Percentiles rank a stretch among this genome's conserved stretches.
phyloP scores from a whole-genome alignment of 306 rosid species.

The Pyrus bretschneideri region DNA sequence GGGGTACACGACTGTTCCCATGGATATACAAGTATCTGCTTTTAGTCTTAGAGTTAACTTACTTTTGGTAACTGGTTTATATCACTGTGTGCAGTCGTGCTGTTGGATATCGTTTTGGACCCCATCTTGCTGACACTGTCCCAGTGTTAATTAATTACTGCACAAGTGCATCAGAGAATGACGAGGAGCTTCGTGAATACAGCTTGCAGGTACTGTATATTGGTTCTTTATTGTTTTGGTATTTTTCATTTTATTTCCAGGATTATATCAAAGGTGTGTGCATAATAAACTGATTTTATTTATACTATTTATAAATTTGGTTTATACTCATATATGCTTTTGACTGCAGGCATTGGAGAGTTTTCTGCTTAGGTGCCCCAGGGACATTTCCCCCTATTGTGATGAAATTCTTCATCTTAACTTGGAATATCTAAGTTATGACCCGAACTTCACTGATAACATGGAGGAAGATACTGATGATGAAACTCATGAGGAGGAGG shows the following conservation, averaged over 20 bases:
- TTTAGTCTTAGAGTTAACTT: neutral
- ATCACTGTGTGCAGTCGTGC: slow-evolving; percentile 66
- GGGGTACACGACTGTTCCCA: neutral
- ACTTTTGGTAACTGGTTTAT: slow-evolving; percentile 16
- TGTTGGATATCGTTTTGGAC: slow-evolving; percentile 93
- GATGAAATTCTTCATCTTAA: slow-evolving; percentile 84
- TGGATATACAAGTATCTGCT: neutral
- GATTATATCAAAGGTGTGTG: neutral
- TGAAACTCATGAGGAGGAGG: slow-evolving; percentile 88
- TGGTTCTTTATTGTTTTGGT: slow-evolving; percentile 1
- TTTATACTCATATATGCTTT: slow-evolving; percentile 15
- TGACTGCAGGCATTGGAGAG: slow-evolving; percentile 76
- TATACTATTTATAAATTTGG: neutral
- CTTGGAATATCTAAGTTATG: slow-evolving; percentile 83
- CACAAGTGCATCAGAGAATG: slow-evolving; percentile 87
- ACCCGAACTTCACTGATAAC: slow-evolving; percentile 96
- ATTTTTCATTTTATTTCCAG: neutral
- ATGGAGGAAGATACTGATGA: slow-evolving; percentile 99
- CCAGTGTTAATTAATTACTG: slow-evolving; percentile 81
- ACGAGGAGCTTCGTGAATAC: slow-evolving; percentile 98
- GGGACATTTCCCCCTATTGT: slow-evolving; percentile 81
- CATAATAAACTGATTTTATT: neutral
- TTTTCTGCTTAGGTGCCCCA: slow-evolving; percentile 94
- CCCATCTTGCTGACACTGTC: slow-evolving; percentile 89
- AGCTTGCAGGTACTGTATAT: slow-evolving; percentile 73